These are phyloP conservation scores for Aureobasidium melanogenum DNA, from an alignment of 2,329 filamentous ascomycete species.

Conservation along the genomic window DNA sequence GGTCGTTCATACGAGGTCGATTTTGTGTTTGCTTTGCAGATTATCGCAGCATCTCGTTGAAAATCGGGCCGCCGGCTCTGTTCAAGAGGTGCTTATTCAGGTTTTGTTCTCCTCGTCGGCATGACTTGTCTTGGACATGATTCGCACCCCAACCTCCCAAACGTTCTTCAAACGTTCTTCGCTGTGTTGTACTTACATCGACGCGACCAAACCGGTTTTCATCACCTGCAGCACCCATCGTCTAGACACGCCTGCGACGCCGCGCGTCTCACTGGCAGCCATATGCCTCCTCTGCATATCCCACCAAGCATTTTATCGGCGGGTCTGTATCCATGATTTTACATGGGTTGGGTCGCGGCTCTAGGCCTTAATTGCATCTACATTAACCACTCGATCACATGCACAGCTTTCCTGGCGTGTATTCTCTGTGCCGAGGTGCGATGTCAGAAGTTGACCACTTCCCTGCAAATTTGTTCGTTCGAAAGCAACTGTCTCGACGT, in stretches of 20 bases:
- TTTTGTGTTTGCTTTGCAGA: background rate
- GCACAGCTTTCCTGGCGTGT: background rate
- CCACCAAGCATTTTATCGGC: background rate
- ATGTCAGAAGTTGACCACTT: background rate
- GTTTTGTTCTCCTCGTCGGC: background rate
- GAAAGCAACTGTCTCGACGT: background rate
- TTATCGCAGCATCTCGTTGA: background rate
- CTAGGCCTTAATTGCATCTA: background rate
- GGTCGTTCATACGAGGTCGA: too few relatives aligned
- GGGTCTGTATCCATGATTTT: background rate
- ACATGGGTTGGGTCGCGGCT: background rate
- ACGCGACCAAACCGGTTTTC: background rate
- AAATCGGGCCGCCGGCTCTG: background rate
- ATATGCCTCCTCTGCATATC: background rate
- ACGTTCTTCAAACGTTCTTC: slow-evolving; percentile 6
- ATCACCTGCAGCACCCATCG: background rate
- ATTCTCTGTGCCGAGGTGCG: background rate
- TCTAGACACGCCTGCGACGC: background rate
- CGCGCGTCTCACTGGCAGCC: slow-evolving; percentile 5
- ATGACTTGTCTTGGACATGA: background rate
- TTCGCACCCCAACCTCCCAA: background rate
- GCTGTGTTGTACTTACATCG: background rate
- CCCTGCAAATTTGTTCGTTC: background rate
- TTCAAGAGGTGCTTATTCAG: background rate
- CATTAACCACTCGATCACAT: background rate